A percentile compares a stretch with the other conserved stretches of the same genome.
Conservation (phyloP, 768 basidiomycete genomes). For the Suillus occidentalis region DNA sequence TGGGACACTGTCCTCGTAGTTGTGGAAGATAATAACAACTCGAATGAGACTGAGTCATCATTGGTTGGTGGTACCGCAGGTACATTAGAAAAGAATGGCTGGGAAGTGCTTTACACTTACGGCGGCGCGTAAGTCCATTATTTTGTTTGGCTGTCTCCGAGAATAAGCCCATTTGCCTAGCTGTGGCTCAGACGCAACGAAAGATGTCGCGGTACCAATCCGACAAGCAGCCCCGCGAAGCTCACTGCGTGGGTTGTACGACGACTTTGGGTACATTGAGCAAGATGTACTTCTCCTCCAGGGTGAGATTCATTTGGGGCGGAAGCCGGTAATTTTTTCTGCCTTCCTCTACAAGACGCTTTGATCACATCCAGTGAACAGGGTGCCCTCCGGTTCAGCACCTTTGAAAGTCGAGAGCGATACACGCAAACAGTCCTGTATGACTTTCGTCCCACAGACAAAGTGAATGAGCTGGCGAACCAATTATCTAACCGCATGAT, state of each 20-base stretch:
- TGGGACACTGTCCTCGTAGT: constrained; percentile 26
- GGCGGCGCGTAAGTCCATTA: constrained; percentile 37
- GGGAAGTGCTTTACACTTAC: constrained; percentile 42
- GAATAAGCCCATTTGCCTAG: constrained; percentile 22
- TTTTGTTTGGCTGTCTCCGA: not conserved
- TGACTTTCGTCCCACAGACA: constrained; percentile 25
- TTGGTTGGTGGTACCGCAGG: constrained; percentile 31
- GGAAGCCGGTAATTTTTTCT: constrained; percentile 37
- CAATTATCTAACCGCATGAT: constrained; percentile 34
- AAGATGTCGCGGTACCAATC: constrained; percentile 38
- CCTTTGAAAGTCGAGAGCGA: constrained; percentile 23
- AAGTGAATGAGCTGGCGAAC: constrained; percentile 30
- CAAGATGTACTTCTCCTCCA: constrained; percentile 39
- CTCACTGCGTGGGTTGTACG: constrained; percentile 37
- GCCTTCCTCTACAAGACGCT: not conserved
- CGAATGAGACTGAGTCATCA: constrained; percentile 18
- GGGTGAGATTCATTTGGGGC: constrained; percentile 37
- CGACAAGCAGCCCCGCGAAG: constrained; percentile 34
- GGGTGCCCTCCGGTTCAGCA: constrained; percentile 37
- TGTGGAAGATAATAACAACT: constrained; percentile 20
- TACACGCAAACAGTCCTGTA: constrained; percentile 35
- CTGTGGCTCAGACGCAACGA: constrained; percentile 36
- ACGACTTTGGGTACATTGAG: constrained; percentile 36
- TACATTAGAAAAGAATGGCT: constrained; percentile 38
- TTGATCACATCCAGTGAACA: constrained; percentile 11